Evolutionary conservation across 2,329 filamentous ascomycete genomes (phyloP), one percentile per base, ranked within the genome.

Genomic region (Huntiella omanensis): DNA sequence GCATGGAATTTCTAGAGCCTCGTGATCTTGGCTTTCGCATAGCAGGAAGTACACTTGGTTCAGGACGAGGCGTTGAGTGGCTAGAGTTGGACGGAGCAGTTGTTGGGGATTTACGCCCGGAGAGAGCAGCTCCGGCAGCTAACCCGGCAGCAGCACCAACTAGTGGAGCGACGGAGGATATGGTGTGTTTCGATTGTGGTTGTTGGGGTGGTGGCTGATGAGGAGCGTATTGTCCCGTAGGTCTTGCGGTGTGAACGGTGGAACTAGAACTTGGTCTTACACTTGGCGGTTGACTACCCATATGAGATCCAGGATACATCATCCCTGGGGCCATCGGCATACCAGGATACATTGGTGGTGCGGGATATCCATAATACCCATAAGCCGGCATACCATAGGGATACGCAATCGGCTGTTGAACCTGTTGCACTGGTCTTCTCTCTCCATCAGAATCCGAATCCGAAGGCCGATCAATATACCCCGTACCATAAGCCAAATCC

Each of bases 401-500:
- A 39, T 50, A 34, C 38, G 46, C 43, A 28, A 28, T 3, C 39
- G 41, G 43, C 19, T 49, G 43, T 33, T 46, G 22, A 8, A 40
- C 47, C 3, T 45, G 40, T 1, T 22, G 13, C 15, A 46, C 42
- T 8, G 22, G 22, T 28, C 22, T 28, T 10, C 43, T 33, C 4
- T 43, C 45, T 2, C 43, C 39, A 37, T 51, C 43, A 10, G 41
- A 51, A 19, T 36, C 45, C 6, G 48, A 51, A 34, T 40, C 48
- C 8, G 44, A 47, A 19, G 42, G 17, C 39, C 43, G 34, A 50
- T 66, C 67, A 40, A 73, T 63, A 52, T 70, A 78, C 12, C 75
- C 77, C 46, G 63, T 67, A 7, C 78, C 77, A 56, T 81, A 83
- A 7, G 77, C 77, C 50, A 83, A 61, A 55, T 83, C 79, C 15